phyloP scores from a whole-genome alignment of 169 alveolate genomes.

The Miamiensis avidus region DNA sequence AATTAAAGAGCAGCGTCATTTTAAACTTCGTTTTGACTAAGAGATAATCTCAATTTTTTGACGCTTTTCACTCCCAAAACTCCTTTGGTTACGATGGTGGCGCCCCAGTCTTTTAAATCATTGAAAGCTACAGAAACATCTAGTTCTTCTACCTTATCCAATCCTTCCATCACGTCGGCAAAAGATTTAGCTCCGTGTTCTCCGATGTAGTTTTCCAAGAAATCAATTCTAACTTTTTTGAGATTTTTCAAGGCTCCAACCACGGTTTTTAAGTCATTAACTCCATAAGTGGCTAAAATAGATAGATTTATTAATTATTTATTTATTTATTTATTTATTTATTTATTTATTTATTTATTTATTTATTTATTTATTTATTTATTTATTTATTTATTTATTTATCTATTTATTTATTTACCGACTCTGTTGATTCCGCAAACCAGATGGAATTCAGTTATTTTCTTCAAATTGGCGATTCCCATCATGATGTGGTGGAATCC shows the following conservation, averaged over 20 bases:
- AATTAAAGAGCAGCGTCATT: not conserved
- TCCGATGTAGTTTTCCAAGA: slow-evolving; percentile 20
- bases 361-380: too few relatives aligned
- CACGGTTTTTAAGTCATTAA: slow-evolving; percentile 14
- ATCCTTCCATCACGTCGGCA: slow-evolving; percentile 10
- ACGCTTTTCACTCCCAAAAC: not conserved
- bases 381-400: too few relatives aligned
- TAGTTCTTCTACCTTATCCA: slow-evolving; percentile 13
- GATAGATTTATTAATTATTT: too few relatives aligned
- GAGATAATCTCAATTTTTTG: not conserved
- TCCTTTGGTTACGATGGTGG: not conserved
- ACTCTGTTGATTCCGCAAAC: slow-evolving; percentile 19
- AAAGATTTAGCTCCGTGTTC: slow-evolving; percentile 4
- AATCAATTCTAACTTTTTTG: slow-evolving; percentile 8
- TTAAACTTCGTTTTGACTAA: slow-evolving; percentile 11
- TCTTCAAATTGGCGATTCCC: slow-evolving; percentile 5
- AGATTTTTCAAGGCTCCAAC: slow-evolving; percentile 2
- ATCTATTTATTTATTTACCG: not conserved
- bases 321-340: too few relatives aligned
- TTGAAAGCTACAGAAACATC: slow-evolving; percentile 10
- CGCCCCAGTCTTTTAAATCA: slow-evolving; percentile 6
- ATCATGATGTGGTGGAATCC: slow-evolving; percentile 16
- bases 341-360: too few relatives aligned
- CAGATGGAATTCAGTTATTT: slow-evolving; percentile 7
- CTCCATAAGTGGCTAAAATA: not conserved